A percentile compares a stretch with the other conserved stretches of the same genome.
These are phyloP conservation scores for Pseudogymnoascus sp. DNA, from an alignment of 2,329 filamentous ascomycete species.

Conservation along the genomic window DNA sequence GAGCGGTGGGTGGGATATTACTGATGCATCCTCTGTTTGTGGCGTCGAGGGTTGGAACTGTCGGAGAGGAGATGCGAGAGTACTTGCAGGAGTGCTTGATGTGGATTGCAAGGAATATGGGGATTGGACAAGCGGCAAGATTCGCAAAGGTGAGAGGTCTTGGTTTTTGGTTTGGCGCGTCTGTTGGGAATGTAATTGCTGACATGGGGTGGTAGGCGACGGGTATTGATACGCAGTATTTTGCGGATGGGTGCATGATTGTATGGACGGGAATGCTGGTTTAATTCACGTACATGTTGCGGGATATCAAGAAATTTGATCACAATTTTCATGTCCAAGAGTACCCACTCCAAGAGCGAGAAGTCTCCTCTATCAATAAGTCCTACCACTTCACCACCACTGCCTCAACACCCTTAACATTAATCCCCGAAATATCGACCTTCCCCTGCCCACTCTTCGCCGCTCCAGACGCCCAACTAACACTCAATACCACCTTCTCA, in stretches of 20 bases:
- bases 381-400: conserved; percentile 1
- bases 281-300: background rate
- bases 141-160: conserved; percentile 19
- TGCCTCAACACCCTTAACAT: background rate
- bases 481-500: conserved; percentile 38
- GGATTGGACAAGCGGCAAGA: conserved; percentile 21
- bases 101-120: conserved; percentile 24
- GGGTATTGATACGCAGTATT: conserved; percentile 14
- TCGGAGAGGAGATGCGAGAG: conserved; percentile 12
- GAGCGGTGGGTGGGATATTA: conserved; percentile 20
- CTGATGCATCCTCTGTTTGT: conserved; percentile 23
- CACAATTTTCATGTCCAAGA: background rate
- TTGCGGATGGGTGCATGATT: conserved; percentile 18
- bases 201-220: background rate
- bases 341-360: background rate
- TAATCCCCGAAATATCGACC: conserved; percentile 7
- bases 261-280: conserved; percentile 18
- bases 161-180: background rate
- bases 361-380: background rate
- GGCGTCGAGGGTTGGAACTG: conserved; percentile 13
- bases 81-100: conserved; percentile 18
- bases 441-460: background rate
- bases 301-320: background rate
- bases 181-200: background rate
- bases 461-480: conserved; percentile 20